Evolutionary conservation across 768 basidiomycete species (phyloP).

Genomic region (Lyophyllum atratum): DNA sequence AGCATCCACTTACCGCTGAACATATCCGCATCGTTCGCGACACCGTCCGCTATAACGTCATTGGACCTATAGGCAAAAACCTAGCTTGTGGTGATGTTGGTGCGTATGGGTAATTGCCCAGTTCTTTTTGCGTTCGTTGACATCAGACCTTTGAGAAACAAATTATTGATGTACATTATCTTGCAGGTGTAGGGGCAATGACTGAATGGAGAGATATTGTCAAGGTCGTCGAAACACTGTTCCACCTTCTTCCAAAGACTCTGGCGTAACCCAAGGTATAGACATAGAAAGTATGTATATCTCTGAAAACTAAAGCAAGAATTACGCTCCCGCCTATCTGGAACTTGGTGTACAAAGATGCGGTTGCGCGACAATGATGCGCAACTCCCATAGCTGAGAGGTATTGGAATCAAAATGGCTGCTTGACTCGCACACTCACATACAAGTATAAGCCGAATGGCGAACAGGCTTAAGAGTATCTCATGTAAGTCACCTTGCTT

Average conservation of each 20-base stretch:
- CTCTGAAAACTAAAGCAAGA: neutral
- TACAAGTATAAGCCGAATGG: no score
- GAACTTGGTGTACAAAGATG: no score
- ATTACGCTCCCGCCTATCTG: neutral
- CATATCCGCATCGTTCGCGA: constrained; percentile 79
- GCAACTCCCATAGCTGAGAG: no score
- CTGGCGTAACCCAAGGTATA: neutral
- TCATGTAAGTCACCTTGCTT: no score
- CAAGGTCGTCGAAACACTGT: constrained; percentile 62
- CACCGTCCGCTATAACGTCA: constrained; percentile 75
- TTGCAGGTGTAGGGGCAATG: constrained; percentile 88
- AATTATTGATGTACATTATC: neutral
- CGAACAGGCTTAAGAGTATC: no score
- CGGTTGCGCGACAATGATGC: no score
- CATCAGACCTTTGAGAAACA: neutral
- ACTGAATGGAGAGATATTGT: constrained; percentile 94
- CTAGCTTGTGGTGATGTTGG: constrained; percentile 94
- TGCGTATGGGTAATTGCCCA: constrained; percentile 32
- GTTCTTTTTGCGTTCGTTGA: neutral
- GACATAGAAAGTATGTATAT: neutral
- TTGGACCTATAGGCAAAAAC: constrained; percentile 85
- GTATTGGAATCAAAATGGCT: no score
- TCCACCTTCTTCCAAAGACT: constrained; percentile 29
- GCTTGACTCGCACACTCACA: no score
- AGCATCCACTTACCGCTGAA: constrained; percentile 86